Evolutionary conservation across 1,284 basidiomycete genomes (phyloP).

Genomic region (Trametes polyzona): DNA sequence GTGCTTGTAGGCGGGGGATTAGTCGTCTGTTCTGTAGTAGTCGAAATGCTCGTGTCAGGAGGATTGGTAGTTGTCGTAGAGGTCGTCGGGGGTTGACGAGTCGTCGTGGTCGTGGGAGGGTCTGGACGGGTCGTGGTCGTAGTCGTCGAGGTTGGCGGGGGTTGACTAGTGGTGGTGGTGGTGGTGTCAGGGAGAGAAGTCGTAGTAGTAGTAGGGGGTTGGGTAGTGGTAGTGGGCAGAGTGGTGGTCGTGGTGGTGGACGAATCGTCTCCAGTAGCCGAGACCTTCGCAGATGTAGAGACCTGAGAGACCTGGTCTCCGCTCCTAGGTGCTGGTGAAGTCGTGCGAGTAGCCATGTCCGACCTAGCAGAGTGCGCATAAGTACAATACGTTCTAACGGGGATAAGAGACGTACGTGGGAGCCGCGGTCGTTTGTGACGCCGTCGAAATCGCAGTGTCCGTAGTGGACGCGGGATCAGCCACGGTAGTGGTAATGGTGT

Average conservation of each 20-base stretch:
- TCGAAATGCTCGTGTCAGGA: constrained; percentile 4
- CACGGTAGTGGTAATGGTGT: neutral
- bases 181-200: constrained; percentile 17
- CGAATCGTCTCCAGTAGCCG: neutral
- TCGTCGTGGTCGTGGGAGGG: constrained; percentile 8
- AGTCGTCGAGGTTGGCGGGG: constrained; percentile 20
- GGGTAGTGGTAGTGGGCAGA: constrained; percentile 9
- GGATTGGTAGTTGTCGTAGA: constrained; percentile 13
- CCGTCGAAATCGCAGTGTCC: neutral
- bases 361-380: neutral
- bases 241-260: constrained; percentile 14
- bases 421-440: neutral
- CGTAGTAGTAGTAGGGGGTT: constrained; percentile 3
- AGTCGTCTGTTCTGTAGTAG: neutral
- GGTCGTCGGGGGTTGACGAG: constrained; percentile 5
- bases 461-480: neutral
- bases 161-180: constrained; percentile 17
- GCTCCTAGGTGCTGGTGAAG: neutral
- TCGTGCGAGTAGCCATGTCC: neutral
- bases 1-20: neutral
- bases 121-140: constrained; percentile 20
- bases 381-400: neutral
- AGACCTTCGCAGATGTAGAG: neutral
- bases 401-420: neutral
- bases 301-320: neutral